A percentile compares a stretch with the other conserved stretches of the same genome.
Evolutionary conservation across 352 stramenopile species (phyloP).

Genomic region (Globisporangium abappressorium): DNA sequence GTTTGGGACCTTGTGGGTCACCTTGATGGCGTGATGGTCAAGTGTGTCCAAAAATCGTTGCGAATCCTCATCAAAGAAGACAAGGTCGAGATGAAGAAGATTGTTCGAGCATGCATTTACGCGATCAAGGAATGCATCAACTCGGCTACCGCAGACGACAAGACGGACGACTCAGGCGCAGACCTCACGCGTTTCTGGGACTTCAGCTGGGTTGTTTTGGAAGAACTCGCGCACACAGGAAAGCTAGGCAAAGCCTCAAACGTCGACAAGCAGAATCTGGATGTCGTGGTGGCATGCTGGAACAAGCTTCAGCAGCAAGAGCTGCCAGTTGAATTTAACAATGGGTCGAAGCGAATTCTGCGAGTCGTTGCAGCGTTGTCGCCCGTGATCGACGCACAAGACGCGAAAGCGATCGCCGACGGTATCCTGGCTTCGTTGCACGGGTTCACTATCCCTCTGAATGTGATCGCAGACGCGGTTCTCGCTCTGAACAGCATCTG

Average conservation of each 20-base stretch:
- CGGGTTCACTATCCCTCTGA: constrained; percentile 73
- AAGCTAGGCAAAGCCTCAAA: constrained; percentile 53
- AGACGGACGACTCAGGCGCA: constrained; percentile 35
- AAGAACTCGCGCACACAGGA: constrained; percentile 66
- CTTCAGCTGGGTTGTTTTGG: constrained; percentile 82
- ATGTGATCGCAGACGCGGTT: constrained; percentile 75
- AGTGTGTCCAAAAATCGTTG: constrained; percentile 70
- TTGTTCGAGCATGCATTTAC: constrained; percentile 58
- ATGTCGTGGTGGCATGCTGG: constrained; percentile 79
- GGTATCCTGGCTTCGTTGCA: constrained; percentile 71
- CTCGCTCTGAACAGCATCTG: constrained; percentile 76
- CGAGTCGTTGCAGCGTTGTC: constrained; percentile 77
- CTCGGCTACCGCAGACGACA: constrained; percentile 26
- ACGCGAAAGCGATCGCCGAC: constrained; percentile 73
- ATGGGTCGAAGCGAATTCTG: constrained; percentile 79
- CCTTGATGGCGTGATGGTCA: constrained; percentile 76
- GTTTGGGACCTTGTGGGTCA: constrained; percentile 69
- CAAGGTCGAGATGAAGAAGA: constrained; percentile 49
- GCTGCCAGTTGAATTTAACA: constrained; percentile 60
- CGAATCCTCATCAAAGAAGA: constrained; percentile 64
- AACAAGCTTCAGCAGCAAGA: constrained; percentile 71
- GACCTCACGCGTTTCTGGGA: constrained; percentile 58
- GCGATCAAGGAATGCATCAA: constrained; percentile 62
- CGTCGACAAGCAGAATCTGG: constrained; percentile 58
- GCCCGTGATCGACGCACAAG: constrained; percentile 63